Evolutionary conservation across 495 filamentous ascomycete species (phyloP).

Genomic region (Penicillium salamii): DNA sequence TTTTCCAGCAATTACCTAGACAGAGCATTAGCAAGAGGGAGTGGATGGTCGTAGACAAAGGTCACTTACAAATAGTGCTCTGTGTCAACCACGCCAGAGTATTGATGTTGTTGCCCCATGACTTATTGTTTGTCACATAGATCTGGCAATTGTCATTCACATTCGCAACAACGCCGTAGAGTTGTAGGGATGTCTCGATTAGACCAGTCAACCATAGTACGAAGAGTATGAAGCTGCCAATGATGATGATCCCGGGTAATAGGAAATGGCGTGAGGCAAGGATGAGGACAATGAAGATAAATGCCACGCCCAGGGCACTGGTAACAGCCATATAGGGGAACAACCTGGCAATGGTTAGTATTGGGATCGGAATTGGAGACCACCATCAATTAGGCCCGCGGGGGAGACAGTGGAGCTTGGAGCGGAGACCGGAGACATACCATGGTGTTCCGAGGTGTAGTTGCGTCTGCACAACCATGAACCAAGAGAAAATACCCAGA

Average conservation of each 20-base stretch:
- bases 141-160: conserved; percentile 78
- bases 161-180: conserved; percentile 75
- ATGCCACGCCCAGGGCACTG: conserved; percentile 65
- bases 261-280: conserved; percentile 77
- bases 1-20: conserved; percentile 55
- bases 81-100: conserved; percentile 89
- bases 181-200: conserved; percentile 84
- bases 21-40: conserved; percentile 2
- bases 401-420: too few relatives aligned
- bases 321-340: conserved; percentile 87
- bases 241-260: conserved; percentile 83
- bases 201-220: conserved; percentile 88
- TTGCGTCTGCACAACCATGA: conserved; percentile 74
- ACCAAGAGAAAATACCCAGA: conserved; percentile 82
- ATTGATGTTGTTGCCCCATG: conserved; percentile 59
- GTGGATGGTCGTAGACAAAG: neutral
- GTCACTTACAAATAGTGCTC: conserved; percentile 73
- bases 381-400: neutral
- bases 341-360: conserved; percentile 61
- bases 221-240: conserved; percentile 91
- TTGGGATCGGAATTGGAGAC: too few relatives aligned
- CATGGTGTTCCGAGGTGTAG: conserved; percentile 75
- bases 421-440: conserved; percentile 41
- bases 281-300: conserved; percentile 67
- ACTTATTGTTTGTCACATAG: conserved; percentile 58